These are phyloP conservation scores for Panicum miliaceum DNA, from an alignment of 176 grass and related monocot genomes.

Conservation along the genomic window DNA sequence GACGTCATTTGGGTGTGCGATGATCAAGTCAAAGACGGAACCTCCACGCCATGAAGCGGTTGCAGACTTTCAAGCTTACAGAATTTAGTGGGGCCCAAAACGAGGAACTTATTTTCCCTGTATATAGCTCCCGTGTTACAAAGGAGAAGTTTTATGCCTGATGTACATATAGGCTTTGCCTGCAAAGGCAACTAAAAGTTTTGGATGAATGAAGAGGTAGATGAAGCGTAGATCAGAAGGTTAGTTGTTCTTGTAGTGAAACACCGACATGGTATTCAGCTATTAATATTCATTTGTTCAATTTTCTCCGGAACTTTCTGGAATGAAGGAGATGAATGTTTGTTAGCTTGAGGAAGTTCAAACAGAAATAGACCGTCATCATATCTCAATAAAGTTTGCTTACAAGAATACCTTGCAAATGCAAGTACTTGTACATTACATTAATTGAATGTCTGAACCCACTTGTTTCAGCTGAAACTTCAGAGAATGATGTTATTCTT, in stretches of 20 bases:
- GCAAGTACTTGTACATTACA: neutral
- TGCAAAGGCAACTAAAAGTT: neutral
- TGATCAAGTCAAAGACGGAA: slow-evolving; percentile 52
- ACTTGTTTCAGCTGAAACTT: slow-evolving; percentile 21
- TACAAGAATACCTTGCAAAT: neutral
- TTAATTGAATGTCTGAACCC: neutral
- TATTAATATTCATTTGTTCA: slow-evolving; percentile 32
- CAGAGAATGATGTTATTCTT: slow-evolving; percentile 17
- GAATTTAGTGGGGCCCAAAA: neutral
- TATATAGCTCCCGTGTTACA: slow-evolving; percentile 27
- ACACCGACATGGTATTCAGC: neutral
- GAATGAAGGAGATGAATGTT: neutral
- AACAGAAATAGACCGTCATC: neutral
- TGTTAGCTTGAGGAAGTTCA: neutral
- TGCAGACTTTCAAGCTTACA: slow-evolving; percentile 4
- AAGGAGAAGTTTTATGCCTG: neutral
- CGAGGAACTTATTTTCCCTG: slow-evolving; percentile 13
- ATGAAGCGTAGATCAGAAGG: slow-evolving; percentile 7
- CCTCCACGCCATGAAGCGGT: slow-evolving; percentile 34
- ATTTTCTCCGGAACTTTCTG: neutral
- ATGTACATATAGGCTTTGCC: slow-evolving; percentile 20
- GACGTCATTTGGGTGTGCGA: slow-evolving; percentile 82
- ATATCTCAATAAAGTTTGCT: neutral
- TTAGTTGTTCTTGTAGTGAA: neutral
- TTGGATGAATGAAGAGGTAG: neutral